phyloP scores from a whole-genome alignment of 1,284 basidiomycete genomes.

The Veloboletus limbatus region DNA sequence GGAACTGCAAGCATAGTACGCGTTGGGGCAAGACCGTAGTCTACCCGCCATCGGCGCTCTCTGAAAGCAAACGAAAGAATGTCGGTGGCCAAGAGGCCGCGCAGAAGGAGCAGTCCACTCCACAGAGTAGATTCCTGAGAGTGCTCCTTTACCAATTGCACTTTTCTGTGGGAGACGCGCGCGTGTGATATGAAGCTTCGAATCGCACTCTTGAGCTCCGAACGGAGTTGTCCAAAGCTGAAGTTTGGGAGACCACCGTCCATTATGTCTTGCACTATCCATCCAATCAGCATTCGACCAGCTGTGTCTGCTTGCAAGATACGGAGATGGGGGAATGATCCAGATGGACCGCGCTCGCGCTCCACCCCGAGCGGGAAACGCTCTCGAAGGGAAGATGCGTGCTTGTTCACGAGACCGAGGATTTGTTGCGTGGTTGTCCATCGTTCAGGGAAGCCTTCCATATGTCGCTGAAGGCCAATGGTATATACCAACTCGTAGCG shows the following conservation, averaged over 20 bases:
- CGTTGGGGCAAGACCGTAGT: conserved; percentile 46
- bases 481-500: conserved; percentile 52
- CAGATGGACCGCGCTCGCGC: conserved; percentile 9
- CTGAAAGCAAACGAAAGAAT: conserved; percentile 42
- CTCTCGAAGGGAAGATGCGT: conserved; percentile 10
- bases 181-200: conserved; percentile 23
- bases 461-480: conserved; percentile 37
- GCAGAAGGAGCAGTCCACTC: conserved; percentile 39
- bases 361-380: conserved; percentile 19
- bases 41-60: conserved; percentile 49
- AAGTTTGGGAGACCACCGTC: conserved; percentile 22
- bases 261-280: conserved; percentile 28
- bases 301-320: conserved; percentile 29
- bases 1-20: conserved; percentile 53
- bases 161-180: conserved; percentile 15
- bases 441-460: conserved; percentile 46
- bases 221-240: conserved; percentile 19
- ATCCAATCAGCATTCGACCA: conserved; percentile 23
- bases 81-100: conserved; percentile 44
- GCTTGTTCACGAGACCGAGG: conserved; percentile 27
- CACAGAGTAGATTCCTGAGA: conserved; percentile 25
- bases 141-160: conserved; percentile 14
- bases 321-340: conserved; percentile 36
- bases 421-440: conserved; percentile 46
- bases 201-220: conserved; percentile 16